phyloP scores from a whole-genome alignment of 2,329 filamentous ascomycete genomes.

The Colletotrichum falcatum region DNA sequence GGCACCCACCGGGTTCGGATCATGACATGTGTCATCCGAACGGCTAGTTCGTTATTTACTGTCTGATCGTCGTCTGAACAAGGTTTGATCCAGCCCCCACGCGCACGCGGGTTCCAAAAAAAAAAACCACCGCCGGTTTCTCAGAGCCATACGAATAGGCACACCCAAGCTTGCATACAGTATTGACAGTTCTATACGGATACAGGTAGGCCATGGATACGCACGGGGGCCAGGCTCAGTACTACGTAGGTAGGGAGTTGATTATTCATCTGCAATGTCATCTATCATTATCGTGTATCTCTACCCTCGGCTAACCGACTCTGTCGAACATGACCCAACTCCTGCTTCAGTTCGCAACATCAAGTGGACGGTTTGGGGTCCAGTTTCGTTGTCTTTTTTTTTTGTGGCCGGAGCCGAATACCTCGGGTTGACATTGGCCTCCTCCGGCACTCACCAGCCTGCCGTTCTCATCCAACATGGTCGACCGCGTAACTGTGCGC shows the following conservation, averaged over 20 bases:
- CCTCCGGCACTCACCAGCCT: conserved; percentile 21
- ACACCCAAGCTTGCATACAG: no score
- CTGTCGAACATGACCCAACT: background rate
- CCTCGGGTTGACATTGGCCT: background rate
- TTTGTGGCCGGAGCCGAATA: background rate
- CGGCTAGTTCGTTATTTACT: conserved; percentile 15
- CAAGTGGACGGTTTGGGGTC: background rate
- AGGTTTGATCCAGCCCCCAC: no score
- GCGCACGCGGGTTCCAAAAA: no score
- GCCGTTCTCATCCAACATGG: conserved; percentile 20
- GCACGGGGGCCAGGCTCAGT: no score
- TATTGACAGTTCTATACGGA: no score
- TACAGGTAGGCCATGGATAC: no score
- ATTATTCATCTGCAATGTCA: no score
- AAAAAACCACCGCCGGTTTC: no score
- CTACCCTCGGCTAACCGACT: no score
- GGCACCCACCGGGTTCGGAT: background rate
- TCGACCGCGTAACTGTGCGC: conserved; percentile 4
- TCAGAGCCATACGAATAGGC: no score
- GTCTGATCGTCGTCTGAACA: conserved; percentile 41
- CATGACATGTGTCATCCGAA: conserved; percentile 38
- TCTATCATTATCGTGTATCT: background rate
- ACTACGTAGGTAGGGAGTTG: no score
- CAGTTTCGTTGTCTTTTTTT: background rate
- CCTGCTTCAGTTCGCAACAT: no score